phyloP scores from a whole-genome alignment of 2,329 filamentous ascomycete genomes.

The Fusarium tuaranense region DNA sequence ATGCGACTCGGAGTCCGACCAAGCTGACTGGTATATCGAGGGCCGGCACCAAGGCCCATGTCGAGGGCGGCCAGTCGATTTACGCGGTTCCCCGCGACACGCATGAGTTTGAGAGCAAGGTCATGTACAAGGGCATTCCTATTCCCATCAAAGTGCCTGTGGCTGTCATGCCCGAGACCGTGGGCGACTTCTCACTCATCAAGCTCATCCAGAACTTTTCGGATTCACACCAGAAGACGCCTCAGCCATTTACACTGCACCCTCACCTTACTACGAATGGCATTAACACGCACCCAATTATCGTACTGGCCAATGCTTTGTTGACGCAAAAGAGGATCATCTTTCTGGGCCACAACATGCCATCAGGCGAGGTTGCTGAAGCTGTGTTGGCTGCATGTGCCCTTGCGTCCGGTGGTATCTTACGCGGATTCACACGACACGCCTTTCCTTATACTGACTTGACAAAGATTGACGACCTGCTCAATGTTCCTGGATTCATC shows the following conservation, averaged over 20 bases:
- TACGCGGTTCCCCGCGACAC: slow-evolving; percentile 91
- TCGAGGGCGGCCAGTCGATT: slow-evolving; percentile 68
- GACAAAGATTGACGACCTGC: slow-evolving; percentile 95
- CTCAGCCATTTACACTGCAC: slow-evolving; percentile 87
- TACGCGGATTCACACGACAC: slow-evolving; percentile 93
- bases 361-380: slow-evolving; percentile 95
- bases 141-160: slow-evolving; percentile 97
- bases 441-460: slow-evolving; percentile 98
- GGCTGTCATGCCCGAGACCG: slow-evolving; percentile 92
- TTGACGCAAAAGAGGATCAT: slow-evolving; percentile 97
- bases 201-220: slow-evolving; percentile 97
- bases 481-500: slow-evolving; percentile 97
- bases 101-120: slow-evolving; percentile 95
- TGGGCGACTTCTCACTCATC: slow-evolving; percentile 96
- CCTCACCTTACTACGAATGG: slow-evolving; percentile 95
- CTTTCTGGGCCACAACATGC: slow-evolving; percentile 94
- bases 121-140: slow-evolving; percentile 95
- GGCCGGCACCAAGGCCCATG: slow-evolving; percentile 71
- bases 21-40: slow-evolving; percentile 65
- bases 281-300: slow-evolving; percentile 89
- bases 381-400: slow-evolving; percentile 98
- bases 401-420: slow-evolving; percentile 89
- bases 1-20: slow-evolving; percentile 61
- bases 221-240: slow-evolving; percentile 81
- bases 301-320: slow-evolving; percentile 93